A percentile compares a stretch with the other conserved stretches of the same genome.
Evolutionary conservation across 1,284 basidiomycete genomes (phyloP).

Genomic region (Porodaedalea pini): DNA sequence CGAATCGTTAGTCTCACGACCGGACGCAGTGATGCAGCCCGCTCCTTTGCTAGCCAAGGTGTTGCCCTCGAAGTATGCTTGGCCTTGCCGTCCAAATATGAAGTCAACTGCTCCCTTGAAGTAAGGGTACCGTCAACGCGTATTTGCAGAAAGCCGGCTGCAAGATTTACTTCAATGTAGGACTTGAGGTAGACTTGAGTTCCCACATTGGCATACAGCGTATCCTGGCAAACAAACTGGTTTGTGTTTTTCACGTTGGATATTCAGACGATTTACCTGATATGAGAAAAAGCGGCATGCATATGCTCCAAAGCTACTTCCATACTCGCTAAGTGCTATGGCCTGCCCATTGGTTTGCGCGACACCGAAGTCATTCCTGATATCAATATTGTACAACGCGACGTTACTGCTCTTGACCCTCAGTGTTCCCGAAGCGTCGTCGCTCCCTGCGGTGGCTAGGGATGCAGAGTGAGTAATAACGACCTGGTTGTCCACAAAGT

Average conservation of each 20-base stretch:
- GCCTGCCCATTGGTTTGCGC: slow-evolving; percentile 42
- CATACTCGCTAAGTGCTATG: slow-evolving; percentile 52
- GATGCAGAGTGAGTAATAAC: slow-evolving; percentile 31
- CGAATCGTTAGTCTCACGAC: slow-evolving; percentile 43
- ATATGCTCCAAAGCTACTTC: slow-evolving; percentile 47
- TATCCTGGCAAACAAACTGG: slow-evolving; percentile 28
- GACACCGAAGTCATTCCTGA: slow-evolving; percentile 48
- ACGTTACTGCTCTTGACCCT: slow-evolving; percentile 51
- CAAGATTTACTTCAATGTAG: slow-evolving; percentile 44
- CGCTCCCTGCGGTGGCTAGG: slow-evolving; percentile 39
- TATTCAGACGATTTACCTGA: slow-evolving; percentile 37
- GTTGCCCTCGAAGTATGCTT: slow-evolving; percentile 45
- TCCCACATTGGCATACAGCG: slow-evolving; percentile 42
- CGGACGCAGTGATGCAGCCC: slow-evolving; percentile 51
- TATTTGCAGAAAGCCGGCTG: slow-evolving; percentile 21
- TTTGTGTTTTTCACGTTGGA: neutral
- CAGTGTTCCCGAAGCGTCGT: slow-evolving; percentile 53
- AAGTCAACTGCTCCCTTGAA: slow-evolving; percentile 52
- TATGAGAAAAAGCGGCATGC: slow-evolving; percentile 50
- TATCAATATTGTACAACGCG: slow-evolving; percentile 53
- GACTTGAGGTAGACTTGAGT: slow-evolving; percentile 46
- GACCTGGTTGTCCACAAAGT: slow-evolving; percentile 36
- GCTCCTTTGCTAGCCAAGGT: slow-evolving; percentile 38
- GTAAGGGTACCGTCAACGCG: slow-evolving; percentile 26
- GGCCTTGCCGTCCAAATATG: slow-evolving; percentile 43